These are phyloP conservation scores for Ceratocystis destructans DNA, from an alignment of 2,329 filamentous ascomycete genomes.

Conservation along the genomic window DNA sequence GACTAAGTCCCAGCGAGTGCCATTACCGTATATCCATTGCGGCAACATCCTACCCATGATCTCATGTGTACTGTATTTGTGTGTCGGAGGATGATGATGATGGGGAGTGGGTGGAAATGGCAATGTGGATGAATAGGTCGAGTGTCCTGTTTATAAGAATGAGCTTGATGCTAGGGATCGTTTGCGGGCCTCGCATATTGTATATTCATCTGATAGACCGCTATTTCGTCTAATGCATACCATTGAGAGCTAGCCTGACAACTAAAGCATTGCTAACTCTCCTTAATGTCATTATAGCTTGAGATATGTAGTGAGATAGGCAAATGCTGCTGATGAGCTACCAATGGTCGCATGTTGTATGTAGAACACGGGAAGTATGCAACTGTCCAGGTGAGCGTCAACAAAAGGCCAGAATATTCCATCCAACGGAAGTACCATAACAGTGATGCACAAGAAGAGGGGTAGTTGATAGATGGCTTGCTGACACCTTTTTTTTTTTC, in stretches of 20 bases:
- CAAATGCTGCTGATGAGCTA: neutral
- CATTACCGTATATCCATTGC: neutral
- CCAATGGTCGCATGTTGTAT: neutral
- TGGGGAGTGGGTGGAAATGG: neutral
- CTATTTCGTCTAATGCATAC: neutral
- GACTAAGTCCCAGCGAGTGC: neutral
- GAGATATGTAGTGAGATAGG: neutral
- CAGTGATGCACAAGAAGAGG: neutral
- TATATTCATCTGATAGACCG: neutral
- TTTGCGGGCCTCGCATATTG: neutral
- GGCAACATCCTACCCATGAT: neutral
- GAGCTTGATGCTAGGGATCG: too few species aligned
- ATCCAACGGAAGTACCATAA: neutral
- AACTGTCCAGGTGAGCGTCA: constrained; percentile 1
- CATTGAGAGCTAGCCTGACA: neutral
- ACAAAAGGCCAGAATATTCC: neutral
- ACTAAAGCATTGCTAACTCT: neutral
- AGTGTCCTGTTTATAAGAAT: neutral
- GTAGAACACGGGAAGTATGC: neutral
- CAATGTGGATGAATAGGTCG: neutral
- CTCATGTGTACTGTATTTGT: neutral
- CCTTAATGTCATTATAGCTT: neutral
- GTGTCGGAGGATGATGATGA: neutral
- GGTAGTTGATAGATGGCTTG: neutral
- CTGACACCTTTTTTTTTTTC: neutral